phyloP scores from a whole-genome alignment of 352 stramenopile species.

The Aphanomyces astaci region DNA sequence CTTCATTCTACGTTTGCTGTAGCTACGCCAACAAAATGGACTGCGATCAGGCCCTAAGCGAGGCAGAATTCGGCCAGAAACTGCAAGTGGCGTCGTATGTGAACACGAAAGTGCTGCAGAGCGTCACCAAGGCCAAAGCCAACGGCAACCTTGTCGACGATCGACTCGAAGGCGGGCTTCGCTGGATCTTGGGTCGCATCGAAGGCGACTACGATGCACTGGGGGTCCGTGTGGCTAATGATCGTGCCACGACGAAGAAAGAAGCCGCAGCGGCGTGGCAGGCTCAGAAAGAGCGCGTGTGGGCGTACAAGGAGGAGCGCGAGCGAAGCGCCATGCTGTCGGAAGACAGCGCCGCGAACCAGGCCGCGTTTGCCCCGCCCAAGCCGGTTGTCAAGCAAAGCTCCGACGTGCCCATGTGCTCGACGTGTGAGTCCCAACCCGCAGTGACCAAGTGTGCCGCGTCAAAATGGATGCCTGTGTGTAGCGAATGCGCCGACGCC shows the following conservation, averaged over 20 bases:
- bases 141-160: slow-evolving; percentile 50
- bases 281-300: slow-evolving; percentile 52
- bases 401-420: slow-evolving; percentile 51
- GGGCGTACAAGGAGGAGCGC: slow-evolving; percentile 63
- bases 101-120: slow-evolving; percentile 40
- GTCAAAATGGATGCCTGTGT: slow-evolving; percentile 84
- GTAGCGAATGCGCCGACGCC: slow-evolving; percentile 37
- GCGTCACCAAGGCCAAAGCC: slow-evolving; percentile 50
- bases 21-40: slow-evolving; percentile 79
- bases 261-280: slow-evolving; percentile 45
- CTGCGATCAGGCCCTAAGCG: slow-evolving; percentile 31
- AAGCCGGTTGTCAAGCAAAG: slow-evolving; percentile 28
- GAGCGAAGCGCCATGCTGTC: slow-evolving; percentile 50
- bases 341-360: slow-evolving; percentile 36
- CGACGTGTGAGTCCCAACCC: slow-evolving; percentile 39
- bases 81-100: slow-evolving; percentile 37
- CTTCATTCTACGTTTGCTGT: neutral
- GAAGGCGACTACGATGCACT: slow-evolving; percentile 43
- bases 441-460: slow-evolving; percentile 71
- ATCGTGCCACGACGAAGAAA: slow-evolving; percentile 49
- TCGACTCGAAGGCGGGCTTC: slow-evolving; percentile 49
- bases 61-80: slow-evolving; percentile 33
- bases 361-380: neutral
- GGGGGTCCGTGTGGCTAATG: slow-evolving; percentile 37
- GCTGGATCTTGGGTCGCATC: slow-evolving; percentile 67